Evolutionary conservation across 257 asterid species (phyloP), one percentile per base, ranked within the genome.

Genomic region (Ilex asprella): DNA sequence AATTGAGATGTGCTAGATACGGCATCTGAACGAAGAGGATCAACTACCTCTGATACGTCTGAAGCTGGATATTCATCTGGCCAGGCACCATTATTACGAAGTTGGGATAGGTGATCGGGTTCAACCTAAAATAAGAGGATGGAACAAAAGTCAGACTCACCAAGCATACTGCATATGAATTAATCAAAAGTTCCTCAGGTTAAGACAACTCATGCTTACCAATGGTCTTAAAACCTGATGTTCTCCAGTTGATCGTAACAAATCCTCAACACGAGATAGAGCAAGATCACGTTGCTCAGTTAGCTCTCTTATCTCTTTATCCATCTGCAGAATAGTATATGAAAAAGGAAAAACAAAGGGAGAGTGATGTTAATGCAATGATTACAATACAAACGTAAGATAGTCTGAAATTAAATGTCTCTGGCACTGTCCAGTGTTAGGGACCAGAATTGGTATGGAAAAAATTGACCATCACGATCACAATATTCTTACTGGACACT

Each of bases 221-320:
- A 92, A 80, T 47, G 82, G 61, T 69, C 68, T 76, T n/a, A 87
- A 66, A 55, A 72, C 55, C 39, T 39, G 80, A 55, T 57, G 39
- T 27, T 73, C 84, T 41, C 61, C 70, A 53, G 73, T 68, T 15
- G 79, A 55, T 5, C 59, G 84, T 58, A 80, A 3, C 64, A 89
- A 50, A 59, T 77, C 69, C 67, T 83, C 79, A 61, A 76, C 60
- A 0, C 85, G 96, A 61, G 85, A 72, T 30, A 79, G 84, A 72
- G 97, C 93, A 41, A 77, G 55, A 65, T 89, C 86, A 0, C 95
- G 89, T 56, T 89, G 94, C 51, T 70, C 62, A 54, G 73, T 81
- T 59, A 89, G 12, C 1, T 86, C 91, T 41, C 64, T 69, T 7
- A 89, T 85, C 86, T 86, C 88, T 62, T 72, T 73, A 30, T 82